These are phyloP conservation scores for Axilococcus clingmanii DNA, from an alignment of 139 green algal species.

Conservation along the genomic window DNA sequence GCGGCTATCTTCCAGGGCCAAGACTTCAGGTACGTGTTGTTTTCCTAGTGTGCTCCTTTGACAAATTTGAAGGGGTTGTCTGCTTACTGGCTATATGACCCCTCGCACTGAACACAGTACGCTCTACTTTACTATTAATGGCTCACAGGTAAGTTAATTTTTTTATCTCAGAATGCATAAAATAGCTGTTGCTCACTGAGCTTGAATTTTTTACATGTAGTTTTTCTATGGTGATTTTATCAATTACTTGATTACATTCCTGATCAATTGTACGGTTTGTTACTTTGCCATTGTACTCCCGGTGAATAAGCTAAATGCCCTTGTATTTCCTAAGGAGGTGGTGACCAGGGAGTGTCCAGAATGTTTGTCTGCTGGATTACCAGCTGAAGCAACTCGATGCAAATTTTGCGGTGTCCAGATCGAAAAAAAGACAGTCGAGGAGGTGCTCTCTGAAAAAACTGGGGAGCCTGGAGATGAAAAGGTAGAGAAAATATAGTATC, in stretches of 20 bases:
- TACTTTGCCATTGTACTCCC: conserved; percentile 6
- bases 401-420: conserved; percentile 3
- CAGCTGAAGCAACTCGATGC: neutral
- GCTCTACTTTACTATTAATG: neutral
- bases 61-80: neutral
- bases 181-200: no score
- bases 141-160: no score
- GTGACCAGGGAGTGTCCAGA: neutral
- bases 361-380: neutral
- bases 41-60: neutral
- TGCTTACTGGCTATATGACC: neutral
- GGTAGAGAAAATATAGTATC: no score
- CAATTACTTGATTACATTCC: conserved; percentile 6
- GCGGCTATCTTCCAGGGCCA: neutral
- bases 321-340: neutral
- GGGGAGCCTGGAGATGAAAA: no score
- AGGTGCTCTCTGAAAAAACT: no score
- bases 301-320: neutral
- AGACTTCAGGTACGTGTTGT: neutral
- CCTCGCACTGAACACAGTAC: neutral
- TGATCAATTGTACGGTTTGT: conserved; percentile 7
- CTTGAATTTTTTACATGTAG: no score
- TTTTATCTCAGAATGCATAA: no score
- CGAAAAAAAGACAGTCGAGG: no score
- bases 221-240: conserved; percentile 18